Percentiles rank a stretch among this genome's conserved stretches.
phyloP scores from a whole-genome alignment of 768 basidiomycete species.

The Mycena vitilis region DNA sequence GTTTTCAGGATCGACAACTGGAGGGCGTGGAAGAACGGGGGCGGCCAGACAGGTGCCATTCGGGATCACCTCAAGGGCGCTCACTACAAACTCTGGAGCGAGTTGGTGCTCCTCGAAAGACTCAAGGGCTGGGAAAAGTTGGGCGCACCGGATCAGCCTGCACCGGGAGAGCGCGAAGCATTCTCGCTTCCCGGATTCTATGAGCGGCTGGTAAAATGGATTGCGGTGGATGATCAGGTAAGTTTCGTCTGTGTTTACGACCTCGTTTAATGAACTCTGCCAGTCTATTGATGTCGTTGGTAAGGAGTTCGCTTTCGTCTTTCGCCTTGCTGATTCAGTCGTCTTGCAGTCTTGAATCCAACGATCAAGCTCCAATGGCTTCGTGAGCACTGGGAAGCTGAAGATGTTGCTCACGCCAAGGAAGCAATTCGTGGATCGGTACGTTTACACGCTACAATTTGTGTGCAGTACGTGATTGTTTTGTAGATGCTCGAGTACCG shows the following conservation, averaged over 20 bases:
- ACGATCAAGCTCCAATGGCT: slow-evolving; percentile 30
- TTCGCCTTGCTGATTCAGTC: neutral
- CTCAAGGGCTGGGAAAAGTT: slow-evolving; percentile 5
- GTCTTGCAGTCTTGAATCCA: slow-evolving; percentile 32
- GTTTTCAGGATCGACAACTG: neutral
- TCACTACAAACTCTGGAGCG: slow-evolving; percentile 1
- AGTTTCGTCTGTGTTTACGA: neutral
- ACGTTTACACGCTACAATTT: neutral
- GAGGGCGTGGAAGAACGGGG: neutral
- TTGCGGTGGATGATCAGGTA: slow-evolving; percentile 20
- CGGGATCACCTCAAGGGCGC: neutral
- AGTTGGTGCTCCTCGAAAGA: neutral
- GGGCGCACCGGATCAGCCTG: neutral
- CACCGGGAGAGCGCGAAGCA: neutral
- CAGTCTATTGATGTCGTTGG: slow-evolving; percentile 14
- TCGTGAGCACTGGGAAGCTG: slow-evolving; percentile 10
- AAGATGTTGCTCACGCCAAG: slow-evolving; percentile 3
- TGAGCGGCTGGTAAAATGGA: slow-evolving; percentile 6
- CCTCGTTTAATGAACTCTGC: neutral
- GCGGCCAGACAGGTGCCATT: slow-evolving; percentile 5
- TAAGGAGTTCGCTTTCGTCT: too few relatives aligned
- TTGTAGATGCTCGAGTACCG: slow-evolving; percentile 20
- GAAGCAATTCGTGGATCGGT: slow-evolving; percentile 8
- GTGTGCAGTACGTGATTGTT: neutral
- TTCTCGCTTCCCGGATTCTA: slow-evolving; percentile 19